Base-by-base conservation (phyloP, 2,329 filamentous ascomycete species). In the Arthrobotrys sphaeroides region DNA sequence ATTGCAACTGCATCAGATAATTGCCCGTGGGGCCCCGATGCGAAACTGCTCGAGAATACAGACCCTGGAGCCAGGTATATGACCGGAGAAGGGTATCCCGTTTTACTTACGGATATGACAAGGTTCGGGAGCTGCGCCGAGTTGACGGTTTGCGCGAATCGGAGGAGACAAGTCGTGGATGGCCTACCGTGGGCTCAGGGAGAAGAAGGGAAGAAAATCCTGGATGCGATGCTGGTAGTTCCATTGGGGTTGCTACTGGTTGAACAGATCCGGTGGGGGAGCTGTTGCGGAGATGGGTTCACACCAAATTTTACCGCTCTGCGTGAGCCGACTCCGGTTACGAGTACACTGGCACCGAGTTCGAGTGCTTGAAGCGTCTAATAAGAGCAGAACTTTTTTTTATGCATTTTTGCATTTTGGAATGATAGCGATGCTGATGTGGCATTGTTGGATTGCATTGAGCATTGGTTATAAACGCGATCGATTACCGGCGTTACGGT, bases 261-360 rank as follows among this genome's bases (percentile, higher is more conserved):
- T 2, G 73, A 77, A 26, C 66, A 72, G 36, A 72, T 77, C 9
- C 43, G 66, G 18, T 77, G 36, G 31, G 59, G 66, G 9, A 77
- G 60, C 73, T 77, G 73, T 24, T 77, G 73, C 36, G 66, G 67
- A 7, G 73, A 77, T 42, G 66, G 73, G 3, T 72, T 61, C n/a
- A n/a, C n/a, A n/a, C n/a, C n/a, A n/a, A n/a, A n/a, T n/a, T n/a
- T n/a, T n/a, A n/a, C n/a, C n/a, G n/a, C n/a, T n/a, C n/a, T n/a
- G n/a, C n/a, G n/a, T 33, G 43, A 55, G 6, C 61, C 64, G n/a
- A n/a, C n/a, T n/a, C n/a, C n/a, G n/a, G n/a, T n/a, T n/a, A n/a
- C n/a, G n/a, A n/a, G n/a, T n/a, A n/a, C n/a, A n/a, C n/a, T n/a
- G n/a, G n/a, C n/a, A n/a, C n/a, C n/a, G n/a, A n/a, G n/a, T n/a